phyloP scores from a whole-genome alignment of 805 yeast species.

The Komagataella pseudopastoris region DNA sequence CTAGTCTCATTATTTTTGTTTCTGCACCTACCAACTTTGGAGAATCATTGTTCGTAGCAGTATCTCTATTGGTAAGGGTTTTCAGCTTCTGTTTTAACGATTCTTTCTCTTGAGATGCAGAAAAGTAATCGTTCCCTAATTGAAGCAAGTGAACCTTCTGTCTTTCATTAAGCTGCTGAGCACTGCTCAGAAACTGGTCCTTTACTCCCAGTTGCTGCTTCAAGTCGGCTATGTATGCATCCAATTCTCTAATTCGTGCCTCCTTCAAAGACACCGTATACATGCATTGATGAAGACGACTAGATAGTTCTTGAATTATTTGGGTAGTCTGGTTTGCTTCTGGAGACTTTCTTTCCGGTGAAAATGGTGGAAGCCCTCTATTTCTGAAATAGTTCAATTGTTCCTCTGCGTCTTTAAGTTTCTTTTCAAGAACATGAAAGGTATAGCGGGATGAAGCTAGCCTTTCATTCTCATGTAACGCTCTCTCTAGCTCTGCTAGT shows the following conservation, averaged over 20 bases:
- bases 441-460: neutral
- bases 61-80: slow-evolving; percentile 4
- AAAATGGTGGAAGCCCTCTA: neutral
- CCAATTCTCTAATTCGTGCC: neutral
- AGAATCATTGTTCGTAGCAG: neutral
- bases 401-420: neutral
- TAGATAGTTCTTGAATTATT: neutral
- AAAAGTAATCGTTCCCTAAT: neutral
- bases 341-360: neutral
- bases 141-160: neutral
- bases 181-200: neutral
- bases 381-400: no score
- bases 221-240: neutral
- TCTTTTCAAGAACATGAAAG: neutral
- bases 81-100: slow-evolving; percentile 8
- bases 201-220: neutral
- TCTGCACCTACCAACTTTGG: neutral
- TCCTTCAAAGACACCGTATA: neutral
- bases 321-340: neutral
- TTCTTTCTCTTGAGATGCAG: slow-evolving; percentile 1
- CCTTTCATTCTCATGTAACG: neutral
- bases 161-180: neutral
- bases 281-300: neutral
- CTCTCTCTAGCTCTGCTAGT: neutral
- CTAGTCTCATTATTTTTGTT: neutral